Evolutionary conservation across 495 filamentous ascomycete species (phyloP).

Genomic region (Xylaria nigripes): DNA sequence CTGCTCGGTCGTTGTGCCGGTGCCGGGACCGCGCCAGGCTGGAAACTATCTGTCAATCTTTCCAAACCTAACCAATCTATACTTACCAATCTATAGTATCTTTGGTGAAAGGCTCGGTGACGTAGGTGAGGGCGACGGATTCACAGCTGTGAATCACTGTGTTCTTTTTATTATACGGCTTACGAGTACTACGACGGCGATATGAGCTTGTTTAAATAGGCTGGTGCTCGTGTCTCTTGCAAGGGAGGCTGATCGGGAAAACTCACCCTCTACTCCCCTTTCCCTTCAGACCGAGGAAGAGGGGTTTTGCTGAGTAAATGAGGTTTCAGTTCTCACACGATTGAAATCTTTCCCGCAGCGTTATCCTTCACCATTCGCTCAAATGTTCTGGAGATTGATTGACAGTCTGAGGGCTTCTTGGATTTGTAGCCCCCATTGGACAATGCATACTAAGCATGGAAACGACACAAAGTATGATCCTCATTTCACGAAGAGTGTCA

Average conservation of each 20-base stretch:
- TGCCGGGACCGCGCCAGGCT: no score
- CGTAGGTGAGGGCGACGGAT: not conserved
- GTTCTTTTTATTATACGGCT: not conserved
- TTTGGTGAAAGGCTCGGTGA: not conserved
- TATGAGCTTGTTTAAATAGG: not conserved
- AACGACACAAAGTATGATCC: conserved; percentile 37
- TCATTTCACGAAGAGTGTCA: conserved; percentile 59
- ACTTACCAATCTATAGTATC: no score
- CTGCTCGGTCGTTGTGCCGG: not conserved
- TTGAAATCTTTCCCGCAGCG: no score
- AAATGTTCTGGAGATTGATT: no score
- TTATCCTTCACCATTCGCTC: no score
- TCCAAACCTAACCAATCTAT: no score
- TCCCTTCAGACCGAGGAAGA: not conserved
- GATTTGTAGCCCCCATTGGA: no score
- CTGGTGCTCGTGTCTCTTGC: not conserved
- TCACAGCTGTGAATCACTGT: not conserved
- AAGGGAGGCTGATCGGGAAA: not conserved
- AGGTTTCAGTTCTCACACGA: no score
- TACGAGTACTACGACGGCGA: not conserved
- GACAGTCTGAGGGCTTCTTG: no score
- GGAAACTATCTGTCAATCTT: no score
- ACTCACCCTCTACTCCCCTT: not conserved
- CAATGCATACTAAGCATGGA: not conserved
- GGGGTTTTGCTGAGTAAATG: not conserved